Conservation (phyloP, 2,329 filamentous ascomycete genomes). For the Fusarium falciforme region DNA sequence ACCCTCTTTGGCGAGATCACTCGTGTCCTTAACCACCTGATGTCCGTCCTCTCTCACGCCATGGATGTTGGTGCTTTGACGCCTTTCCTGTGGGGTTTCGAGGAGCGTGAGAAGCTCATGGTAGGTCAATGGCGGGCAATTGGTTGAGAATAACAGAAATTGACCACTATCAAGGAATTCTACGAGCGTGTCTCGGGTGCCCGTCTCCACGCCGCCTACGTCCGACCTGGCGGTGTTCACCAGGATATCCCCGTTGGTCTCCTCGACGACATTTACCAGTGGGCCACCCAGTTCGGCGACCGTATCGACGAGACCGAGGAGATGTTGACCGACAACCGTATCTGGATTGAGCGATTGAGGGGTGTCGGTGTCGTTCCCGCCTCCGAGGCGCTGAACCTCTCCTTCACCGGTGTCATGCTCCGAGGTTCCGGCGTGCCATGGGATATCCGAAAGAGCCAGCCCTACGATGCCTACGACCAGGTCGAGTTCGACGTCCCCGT, state of each 20-base stretch:
- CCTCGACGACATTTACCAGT: slow-evolving; percentile 99
- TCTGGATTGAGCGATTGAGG: slow-evolving; percentile 95
- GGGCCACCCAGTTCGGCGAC: slow-evolving; percentile 98
- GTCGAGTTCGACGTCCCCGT: slow-evolving; percentile 99
- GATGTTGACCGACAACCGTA: slow-evolving; percentile 98
- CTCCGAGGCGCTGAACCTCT: slow-evolving; percentile 94
- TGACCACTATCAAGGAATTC: slow-evolving; percentile 78
- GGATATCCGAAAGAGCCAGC: slow-evolving; percentile 96
- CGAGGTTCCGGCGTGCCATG: slow-evolving; percentile 95
- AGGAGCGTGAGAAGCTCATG: slow-evolving; percentile 99
- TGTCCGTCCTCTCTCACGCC: slow-evolving; percentile 96
- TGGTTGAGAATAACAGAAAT: slow-evolving; percentile 11
- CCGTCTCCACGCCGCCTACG: slow-evolving; percentile 95
- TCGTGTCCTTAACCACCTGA: slow-evolving; percentile 93
- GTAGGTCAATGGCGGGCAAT: slow-evolving; percentile 62
- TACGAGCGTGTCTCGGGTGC: slow-evolving; percentile 99
- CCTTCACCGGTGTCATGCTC: slow-evolving; percentile 97
- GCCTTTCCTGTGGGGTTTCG: slow-evolving; percentile 99
- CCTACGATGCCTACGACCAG: slow-evolving; percentile 97
- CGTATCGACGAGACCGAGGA: slow-evolving; percentile 99
- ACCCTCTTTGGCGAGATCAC: slow-evolving; percentile 97
- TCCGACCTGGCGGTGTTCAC: slow-evolving; percentile 94
- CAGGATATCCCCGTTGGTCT: slow-evolving; percentile 95
- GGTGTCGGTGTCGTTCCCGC: slow-evolving; percentile 92
- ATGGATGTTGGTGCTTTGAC: slow-evolving; percentile 99